A percentile compares a stretch with the other conserved stretches of the same genome.
Conservation (phyloP, 1,139 yeast species). For the Williopsis jadinii region DNA sequence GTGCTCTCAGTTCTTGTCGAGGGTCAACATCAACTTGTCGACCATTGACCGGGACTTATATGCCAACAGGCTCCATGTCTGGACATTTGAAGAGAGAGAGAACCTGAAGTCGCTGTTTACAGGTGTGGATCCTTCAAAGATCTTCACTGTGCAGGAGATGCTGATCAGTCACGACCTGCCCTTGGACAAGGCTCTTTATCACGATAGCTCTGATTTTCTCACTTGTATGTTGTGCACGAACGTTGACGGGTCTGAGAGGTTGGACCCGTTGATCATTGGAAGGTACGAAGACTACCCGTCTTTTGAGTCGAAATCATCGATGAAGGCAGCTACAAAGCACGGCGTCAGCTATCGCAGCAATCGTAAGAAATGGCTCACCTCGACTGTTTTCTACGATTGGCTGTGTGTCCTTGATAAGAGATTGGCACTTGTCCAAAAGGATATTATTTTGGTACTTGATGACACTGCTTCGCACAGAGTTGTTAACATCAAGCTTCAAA, state of each 20-base stretch:
- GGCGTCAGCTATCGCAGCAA: constrained; percentile 53
- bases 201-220: constrained; percentile 43
- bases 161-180: constrained; percentile 56
- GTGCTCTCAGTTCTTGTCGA: constrained; percentile 53
- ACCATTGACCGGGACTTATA: constrained; percentile 39
- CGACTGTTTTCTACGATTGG: constrained; percentile 61
- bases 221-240: constrained; percentile 61
- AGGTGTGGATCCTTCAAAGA: constrained; percentile 42
- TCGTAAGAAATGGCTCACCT: constrained; percentile 58
- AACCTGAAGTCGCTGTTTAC: constrained; percentile 32
- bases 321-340: constrained; percentile 44
- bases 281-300: constrained; percentile 43
- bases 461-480: constrained; percentile 61
- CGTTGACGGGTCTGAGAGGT: constrained; percentile 54
- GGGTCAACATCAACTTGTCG: constrained; percentile 44
- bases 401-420: constrained; percentile 53
- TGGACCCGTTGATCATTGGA: constrained; percentile 56
- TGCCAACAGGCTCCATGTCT: constrained; percentile 44
- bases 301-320: constrained; percentile 39
- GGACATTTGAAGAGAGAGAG: constrained; percentile 53
- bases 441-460: constrained; percentile 49
- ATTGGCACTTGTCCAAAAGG: constrained; percentile 36
- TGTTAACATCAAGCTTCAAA: constrained; percentile 46
- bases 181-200: constrained; percentile 46
- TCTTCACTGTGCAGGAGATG: constrained; percentile 57